Conservation (phyloP, 2,329 filamentous ascomycete genomes). For the Colletotrichum orchidophilum region DNA sequence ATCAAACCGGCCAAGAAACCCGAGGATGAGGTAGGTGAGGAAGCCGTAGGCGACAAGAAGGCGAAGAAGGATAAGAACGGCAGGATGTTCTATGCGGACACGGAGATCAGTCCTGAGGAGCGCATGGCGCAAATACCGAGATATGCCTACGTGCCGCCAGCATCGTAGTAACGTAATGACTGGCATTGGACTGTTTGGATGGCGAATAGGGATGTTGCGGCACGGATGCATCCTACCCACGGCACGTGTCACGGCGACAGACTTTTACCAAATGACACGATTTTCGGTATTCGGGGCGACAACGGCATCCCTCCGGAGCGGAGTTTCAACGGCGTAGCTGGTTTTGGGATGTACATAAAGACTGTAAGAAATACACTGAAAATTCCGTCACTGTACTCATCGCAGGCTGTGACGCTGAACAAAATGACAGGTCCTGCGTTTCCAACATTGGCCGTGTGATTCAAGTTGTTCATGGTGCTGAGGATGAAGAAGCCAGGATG, state of each 20-base stretch:
- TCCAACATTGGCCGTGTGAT: not conserved
- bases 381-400: constrained; percentile 29
- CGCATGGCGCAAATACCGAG: constrained; percentile 82
- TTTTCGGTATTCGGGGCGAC: constrained; percentile 15
- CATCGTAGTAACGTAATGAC: not conserved
- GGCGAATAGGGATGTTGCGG: not conserved
- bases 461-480: not conserved
- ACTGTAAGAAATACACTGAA: constrained; percentile 29
- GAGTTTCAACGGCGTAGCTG: constrained; percentile 31
- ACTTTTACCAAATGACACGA: constrained; percentile 1
- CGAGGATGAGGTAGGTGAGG: constrained; percentile 48
- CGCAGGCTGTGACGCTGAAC: constrained; percentile 28
- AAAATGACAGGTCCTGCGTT: constrained; percentile 18
- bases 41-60: constrained; percentile 66
- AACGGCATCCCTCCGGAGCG: constrained; percentile 21
- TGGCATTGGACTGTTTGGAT: not conserved
- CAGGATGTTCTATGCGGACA: constrained; percentile 84
- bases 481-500: not conserved
- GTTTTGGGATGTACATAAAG: constrained; percentile 27
- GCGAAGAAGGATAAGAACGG: constrained; percentile 74
- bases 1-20: constrained; percentile 59
- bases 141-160: constrained; percentile 71
- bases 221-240: not conserved
- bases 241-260: not conserved
- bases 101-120: constrained; percentile 85